Evolutionary conservation across 495 filamentous ascomycete genomes (phyloP), one percentile per base, ranked within the genome.

Genomic region (Penicillium angulare): DNA sequence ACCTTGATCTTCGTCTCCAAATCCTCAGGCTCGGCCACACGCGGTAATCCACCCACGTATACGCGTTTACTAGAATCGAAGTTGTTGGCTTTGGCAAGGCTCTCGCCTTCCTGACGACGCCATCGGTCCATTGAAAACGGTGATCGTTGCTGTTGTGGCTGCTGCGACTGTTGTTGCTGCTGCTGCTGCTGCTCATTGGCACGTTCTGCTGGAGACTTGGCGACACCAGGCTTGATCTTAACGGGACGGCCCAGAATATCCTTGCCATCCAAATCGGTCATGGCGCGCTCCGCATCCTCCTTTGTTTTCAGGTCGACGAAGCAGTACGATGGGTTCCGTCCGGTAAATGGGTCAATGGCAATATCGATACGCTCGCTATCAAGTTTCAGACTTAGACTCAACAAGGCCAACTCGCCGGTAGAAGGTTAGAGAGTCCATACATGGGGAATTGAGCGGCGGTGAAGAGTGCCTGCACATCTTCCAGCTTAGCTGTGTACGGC

Each of bases 301-400:
- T 73, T 72, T 24, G 70, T 76, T 16, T 67, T 50, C 43, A 87
- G 75, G 55, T 88, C 84, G 43, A 87, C 78, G 45, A 87, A 88
- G 67, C 85, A 88, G 67, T 87, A 88, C 5, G 83, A 85, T 3
- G 84, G 84, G 61, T 88, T 88, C 12, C 83, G 67, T 36, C 81
- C 81, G 18, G 81, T 84, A 58, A 85, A 81, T 15, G 83, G 81
- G 60, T 88, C 83, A 42, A 85, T 74, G 7, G 82, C 81, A 60
- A 87, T 85, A 59, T 84, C 81, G 50, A 88, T 82, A 31, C 78
- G 78, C 60, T 79, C 74, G 57, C 80, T 75, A 62, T 67, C 54
- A 57, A 56, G 36, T 23, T 20, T 47, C 55, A 46, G 39, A 47
- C 48, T 47, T 56, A 46, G 39, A 47, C 48, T 69, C 45, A 68